Percentiles rank a stretch among this genome's conserved stretches.
These are phyloP conservation scores for Sclerotinia borealis DNA, from an alignment of 2,329 filamentous ascomycete genomes.

Conservation along the genomic window DNA sequence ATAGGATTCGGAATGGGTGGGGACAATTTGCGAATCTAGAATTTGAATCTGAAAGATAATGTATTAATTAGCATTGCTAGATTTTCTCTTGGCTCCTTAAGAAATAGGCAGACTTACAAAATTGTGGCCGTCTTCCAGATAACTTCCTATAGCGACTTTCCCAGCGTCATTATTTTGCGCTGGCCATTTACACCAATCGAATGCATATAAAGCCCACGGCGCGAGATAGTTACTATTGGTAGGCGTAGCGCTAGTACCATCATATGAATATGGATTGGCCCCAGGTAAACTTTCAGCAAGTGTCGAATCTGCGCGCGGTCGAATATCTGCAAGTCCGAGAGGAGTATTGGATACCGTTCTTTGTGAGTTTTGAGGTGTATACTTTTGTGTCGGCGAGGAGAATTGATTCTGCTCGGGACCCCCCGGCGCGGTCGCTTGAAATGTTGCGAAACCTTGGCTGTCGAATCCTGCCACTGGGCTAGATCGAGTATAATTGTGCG, in stretches of 20 bases:
- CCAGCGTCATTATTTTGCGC: conserved; percentile 74
- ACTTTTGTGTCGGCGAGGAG: conserved; percentile 51
- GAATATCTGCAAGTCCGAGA: conserved; percentile 84
- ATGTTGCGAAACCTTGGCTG: conserved; percentile 45
- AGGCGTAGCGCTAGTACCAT: conserved; percentile 57
- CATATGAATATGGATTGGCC: conserved; percentile 52
- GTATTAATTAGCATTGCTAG: neutral
- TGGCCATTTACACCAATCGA: conserved; percentile 99
- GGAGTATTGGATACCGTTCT: conserved; percentile 70
- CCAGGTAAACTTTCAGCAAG: conserved; percentile 66
- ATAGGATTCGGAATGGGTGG: conserved; percentile 63
- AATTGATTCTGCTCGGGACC: conserved; percentile 53
- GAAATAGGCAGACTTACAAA: conserved; percentile 56
- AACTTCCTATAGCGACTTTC: conserved; percentile 92
- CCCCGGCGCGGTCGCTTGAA: conserved; percentile 59
- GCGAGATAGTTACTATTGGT: conserved; percentile 89
- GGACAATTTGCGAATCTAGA: conserved; percentile 74
- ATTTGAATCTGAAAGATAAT: conserved; percentile 76
- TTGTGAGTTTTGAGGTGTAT: conserved; percentile 51
- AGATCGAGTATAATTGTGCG: conserved; percentile 77
- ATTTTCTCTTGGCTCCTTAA: neutral
- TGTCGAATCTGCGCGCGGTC: conserved; percentile 76
- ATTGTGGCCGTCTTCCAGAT: conserved; percentile 96
- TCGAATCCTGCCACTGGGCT: conserved; percentile 65
- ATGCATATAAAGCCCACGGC: conserved; percentile 92